Evolutionary conservation across 345 rosid genomes (phyloP).

Genomic region (Raphanus raphanistrum): DNA sequence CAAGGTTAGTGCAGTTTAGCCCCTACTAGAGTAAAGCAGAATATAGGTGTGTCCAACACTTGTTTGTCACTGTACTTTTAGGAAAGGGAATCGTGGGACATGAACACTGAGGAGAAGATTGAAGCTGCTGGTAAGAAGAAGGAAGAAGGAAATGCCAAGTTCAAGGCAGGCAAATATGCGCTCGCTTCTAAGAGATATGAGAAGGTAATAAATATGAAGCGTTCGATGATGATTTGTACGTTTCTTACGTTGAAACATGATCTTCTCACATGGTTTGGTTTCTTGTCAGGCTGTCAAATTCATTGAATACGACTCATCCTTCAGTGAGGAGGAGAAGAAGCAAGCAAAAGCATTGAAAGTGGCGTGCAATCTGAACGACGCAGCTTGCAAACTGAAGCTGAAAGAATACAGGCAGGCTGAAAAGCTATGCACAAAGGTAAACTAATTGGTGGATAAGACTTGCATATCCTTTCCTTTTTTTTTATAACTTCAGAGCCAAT

Average conservation of each 20-base stretch:
- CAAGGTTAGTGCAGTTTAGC: slow-evolving; percentile 51
- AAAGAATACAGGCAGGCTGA: slow-evolving; percentile 82
- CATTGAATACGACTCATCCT: slow-evolving; percentile 76
- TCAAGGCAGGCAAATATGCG: slow-evolving; percentile 75
- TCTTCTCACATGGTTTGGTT: slow-evolving; percentile 2
- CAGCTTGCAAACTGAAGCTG: slow-evolving; percentile 84
- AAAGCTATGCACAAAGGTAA: slow-evolving; percentile 74
- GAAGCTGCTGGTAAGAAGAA: slow-evolving; percentile 90
- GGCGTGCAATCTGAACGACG: slow-evolving; percentile 81
- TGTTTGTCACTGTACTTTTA: slow-evolving; percentile 21
- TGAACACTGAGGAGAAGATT: slow-evolving; percentile 86
- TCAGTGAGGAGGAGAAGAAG: slow-evolving; percentile 80
- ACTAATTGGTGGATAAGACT: background rate
- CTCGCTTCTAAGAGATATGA: slow-evolving; percentile 87
- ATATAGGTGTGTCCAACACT: background rate
- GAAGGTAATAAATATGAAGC: slow-evolving; percentile 48
- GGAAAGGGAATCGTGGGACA: slow-evolving; percentile 98
- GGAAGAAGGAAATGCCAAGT: slow-evolving; percentile 85
- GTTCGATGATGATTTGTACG: background rate
- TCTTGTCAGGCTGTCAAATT: slow-evolving; percentile 68
- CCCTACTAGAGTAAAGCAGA: background rate
- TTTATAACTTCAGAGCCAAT: background rate
- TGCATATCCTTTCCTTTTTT: background rate
- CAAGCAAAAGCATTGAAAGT: slow-evolving; percentile 74
- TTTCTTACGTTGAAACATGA: background rate